phyloP scores from a whole-genome alignment of 2,329 filamentous ascomycete genomes.

The Trichoderma sp. region DNA sequence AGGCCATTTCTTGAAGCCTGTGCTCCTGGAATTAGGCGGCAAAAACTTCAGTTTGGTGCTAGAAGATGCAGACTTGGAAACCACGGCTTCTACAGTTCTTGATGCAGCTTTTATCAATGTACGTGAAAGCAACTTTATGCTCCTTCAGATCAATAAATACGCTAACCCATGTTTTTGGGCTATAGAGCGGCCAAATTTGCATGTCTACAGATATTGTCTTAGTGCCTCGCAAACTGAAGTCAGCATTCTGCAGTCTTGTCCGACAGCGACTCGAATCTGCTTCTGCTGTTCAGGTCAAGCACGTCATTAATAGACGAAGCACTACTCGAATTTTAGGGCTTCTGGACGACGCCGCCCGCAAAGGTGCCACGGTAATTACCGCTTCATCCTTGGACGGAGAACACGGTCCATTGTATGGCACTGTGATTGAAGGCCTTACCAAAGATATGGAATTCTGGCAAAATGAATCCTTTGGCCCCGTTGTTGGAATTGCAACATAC shows the following conservation, averaged over 20 bases:
- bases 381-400: not conserved
- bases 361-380: not conserved
- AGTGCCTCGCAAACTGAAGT: not conserved
- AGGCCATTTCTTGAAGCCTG: slow-evolving; percentile 36
- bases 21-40: slow-evolving; percentile 40
- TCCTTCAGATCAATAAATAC: not conserved
- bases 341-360: not conserved
- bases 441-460: slow-evolving; percentile 23
- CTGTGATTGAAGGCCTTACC: slow-evolving; percentile 24
- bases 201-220: slow-evolving; percentile 11
- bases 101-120: not conserved
- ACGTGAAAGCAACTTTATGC: not conserved
- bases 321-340: not conserved
- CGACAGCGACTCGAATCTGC: not conserved
- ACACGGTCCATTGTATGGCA: slow-evolving; percentile 12
- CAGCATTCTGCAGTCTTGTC: not conserved
- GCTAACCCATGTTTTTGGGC: not conserved
- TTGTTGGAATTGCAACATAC: slow-evolving; percentile 21
- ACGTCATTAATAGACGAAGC: not conserved
- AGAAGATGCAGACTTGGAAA: slow-evolving; percentile 40
- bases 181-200: slow-evolving; percentile 1
- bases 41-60: slow-evolving; percentile 41
- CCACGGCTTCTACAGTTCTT: slow-evolving; percentile 34
- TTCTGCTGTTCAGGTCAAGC: not conserved
- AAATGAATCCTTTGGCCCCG: slow-evolving; percentile 26